Percentiles rank a stretch among this genome's conserved stretches.
Conservation (phyloP, 805 yeast species). For the Metschnikowia lochheadii region DNA sequence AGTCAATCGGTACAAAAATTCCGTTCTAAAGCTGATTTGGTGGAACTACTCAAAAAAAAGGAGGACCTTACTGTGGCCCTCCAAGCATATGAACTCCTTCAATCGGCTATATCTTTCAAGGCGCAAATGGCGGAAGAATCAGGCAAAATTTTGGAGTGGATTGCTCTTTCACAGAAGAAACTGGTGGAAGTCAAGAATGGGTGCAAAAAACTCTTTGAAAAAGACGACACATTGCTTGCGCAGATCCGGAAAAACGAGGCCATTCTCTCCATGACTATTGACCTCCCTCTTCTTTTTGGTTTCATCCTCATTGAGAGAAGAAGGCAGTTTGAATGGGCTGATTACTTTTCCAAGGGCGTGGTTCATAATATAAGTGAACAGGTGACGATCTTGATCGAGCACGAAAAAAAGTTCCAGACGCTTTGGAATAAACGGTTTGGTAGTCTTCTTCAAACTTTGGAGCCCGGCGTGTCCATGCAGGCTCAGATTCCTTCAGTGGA, state of each 20-base stretch:
- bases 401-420: constrained; percentile 51
- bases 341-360: constrained; percentile 38
- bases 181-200: constrained; percentile 33
- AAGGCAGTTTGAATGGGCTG: constrained; percentile 56
- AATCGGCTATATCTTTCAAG: constrained; percentile 31
- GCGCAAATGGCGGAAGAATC: constrained; percentile 20
- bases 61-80: background rate
- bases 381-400: constrained; percentile 51
- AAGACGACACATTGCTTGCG: background rate
- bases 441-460: constrained; percentile 26
- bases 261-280: constrained; percentile 46
- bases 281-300: constrained; percentile 70
- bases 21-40: background rate
- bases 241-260: constrained; percentile 33
- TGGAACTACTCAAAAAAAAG: background rate
- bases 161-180: constrained; percentile 37
- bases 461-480: constrained; percentile 8
- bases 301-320: constrained; percentile 59
- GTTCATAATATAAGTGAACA: constrained; percentile 49
- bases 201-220: constrained; percentile 18
- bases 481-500: constrained; percentile 23
- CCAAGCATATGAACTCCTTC: constrained; percentile 30
- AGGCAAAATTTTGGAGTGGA: constrained; percentile 24
- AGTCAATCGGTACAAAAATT: constrained; percentile 31
- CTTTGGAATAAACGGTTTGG: constrained; percentile 67